phyloP scores from a whole-genome alignment of 805 yeast genomes.

The Suhomyces sp. region DNA sequence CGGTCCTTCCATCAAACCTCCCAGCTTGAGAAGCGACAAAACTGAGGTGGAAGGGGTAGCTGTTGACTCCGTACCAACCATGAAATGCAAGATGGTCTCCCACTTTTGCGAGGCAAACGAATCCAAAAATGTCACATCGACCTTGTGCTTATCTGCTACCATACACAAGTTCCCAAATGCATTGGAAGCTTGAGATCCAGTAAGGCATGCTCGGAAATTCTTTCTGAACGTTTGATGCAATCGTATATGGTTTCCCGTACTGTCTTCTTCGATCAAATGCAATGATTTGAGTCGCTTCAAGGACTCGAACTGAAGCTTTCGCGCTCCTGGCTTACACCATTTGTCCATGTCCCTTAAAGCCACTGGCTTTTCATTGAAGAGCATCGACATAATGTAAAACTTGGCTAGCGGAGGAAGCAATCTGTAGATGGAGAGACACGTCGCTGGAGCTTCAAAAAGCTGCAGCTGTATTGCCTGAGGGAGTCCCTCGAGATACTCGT shows the following conservation, averaged over 20 bases:
- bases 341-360: constrained; percentile 65
- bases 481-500: constrained; percentile 84
- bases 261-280: constrained; percentile 68
- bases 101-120: constrained; percentile 82
- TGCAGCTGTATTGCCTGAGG: constrained; percentile 84
- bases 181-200: constrained; percentile 67
- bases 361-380: constrained; percentile 76
- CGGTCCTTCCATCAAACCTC: constrained; percentile 81
- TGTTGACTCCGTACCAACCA: constrained; percentile 88
- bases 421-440: constrained; percentile 91
- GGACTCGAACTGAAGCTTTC: constrained; percentile 69
- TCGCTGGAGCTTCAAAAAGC: constrained; percentile 81
- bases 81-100: constrained; percentile 94
- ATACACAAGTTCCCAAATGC: constrained; percentile 77
- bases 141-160: constrained; percentile 52
- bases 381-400: constrained; percentile 80
- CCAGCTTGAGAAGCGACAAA: constrained; percentile 67
- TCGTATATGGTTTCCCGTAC: constrained; percentile 45
- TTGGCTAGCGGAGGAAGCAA: constrained; percentile 87
- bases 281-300: constrained; percentile 71
- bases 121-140: constrained; percentile 68
- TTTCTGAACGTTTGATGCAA: constrained; percentile 72
- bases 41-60: constrained; percentile 80
- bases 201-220: constrained; percentile 77
- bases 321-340: constrained; percentile 68